Percentiles rank a stretch among this genome's conserved stretches.
Evolutionary conservation across 345 rosid species (phyloP).

Genomic region (Eucalyptus regnans): DNA sequence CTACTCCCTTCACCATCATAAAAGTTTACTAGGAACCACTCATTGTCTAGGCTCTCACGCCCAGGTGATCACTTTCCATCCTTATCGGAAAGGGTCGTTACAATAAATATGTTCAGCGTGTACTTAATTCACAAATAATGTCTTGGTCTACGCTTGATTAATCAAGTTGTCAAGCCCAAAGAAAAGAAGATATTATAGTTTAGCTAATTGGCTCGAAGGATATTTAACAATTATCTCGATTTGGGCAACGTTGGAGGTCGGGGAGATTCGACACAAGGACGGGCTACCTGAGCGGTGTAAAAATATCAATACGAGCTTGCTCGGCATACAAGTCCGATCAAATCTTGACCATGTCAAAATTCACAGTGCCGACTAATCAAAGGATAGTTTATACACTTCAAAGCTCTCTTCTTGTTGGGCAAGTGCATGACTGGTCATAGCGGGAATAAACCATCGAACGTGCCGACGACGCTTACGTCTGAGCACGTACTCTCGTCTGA

Average conservation of each 20-base stretch:
- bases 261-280: neutral
- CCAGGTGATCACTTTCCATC: no score
- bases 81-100: no score
- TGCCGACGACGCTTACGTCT: no score
- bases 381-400: neutral
- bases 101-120: no score
- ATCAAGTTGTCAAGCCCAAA: neutral
- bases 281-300: neutral
- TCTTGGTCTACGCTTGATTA: no score
- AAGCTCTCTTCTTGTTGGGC: neutral
- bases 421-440: neutral
- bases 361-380: neutral
- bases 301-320: neutral
- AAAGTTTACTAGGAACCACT: no score
- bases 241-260: neutral
- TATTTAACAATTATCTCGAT: neutral
- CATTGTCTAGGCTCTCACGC: no score
- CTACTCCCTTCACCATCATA: no score
- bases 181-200: neutral
- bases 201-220: neutral
- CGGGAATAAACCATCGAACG: neutral
- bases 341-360: neutral
- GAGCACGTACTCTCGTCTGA: neutral
- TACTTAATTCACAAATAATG: no score
- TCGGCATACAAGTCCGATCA: neutral